Percentiles rank a stretch among this genome's conserved stretches.
Evolutionary conservation across 495 filamentous ascomycete species (phyloP).

Genomic region (Lasiosphaeriaceae sp.): DNA sequence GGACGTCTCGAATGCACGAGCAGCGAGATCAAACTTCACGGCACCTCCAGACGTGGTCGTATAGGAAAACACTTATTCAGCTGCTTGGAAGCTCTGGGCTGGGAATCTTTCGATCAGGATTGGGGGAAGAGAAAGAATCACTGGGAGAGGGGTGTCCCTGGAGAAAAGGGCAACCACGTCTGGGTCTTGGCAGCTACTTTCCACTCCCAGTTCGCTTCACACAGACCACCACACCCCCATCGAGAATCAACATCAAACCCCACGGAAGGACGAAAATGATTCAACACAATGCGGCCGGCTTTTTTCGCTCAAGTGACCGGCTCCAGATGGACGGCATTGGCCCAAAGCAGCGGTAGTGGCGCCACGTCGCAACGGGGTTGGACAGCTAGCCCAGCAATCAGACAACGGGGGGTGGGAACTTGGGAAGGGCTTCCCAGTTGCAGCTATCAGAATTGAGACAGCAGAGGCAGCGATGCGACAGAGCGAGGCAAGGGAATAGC

Average conservation of each 20-base stretch:
- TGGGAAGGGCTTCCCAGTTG: not conserved
- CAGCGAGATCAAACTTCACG: constrained; percentile 1
- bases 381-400: constrained; percentile 25
- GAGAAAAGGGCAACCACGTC: constrained; percentile 15
- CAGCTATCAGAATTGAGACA: constrained; percentile 24
- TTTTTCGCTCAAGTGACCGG: constrained; percentile 39
- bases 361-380: constrained; percentile 51
- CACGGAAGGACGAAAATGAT: constrained; percentile 15
- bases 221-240: not conserved
- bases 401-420: constrained; percentile 6
- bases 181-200: constrained; percentile 20
- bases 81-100: not conserved
- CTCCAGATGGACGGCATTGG: constrained; percentile 29
- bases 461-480: constrained; percentile 11
- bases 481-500: constrained; percentile 14
- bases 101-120: constrained; percentile 5
- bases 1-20: not conserved
- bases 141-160: constrained; percentile 15
- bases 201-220: constrained; percentile 8
- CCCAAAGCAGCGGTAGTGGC: constrained; percentile 37
- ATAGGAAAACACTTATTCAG: constrained; percentile 1
- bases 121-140: constrained; percentile 8
- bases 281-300: constrained; percentile 33
- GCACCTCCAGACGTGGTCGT: constrained; percentile 7
- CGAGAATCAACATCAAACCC: constrained; percentile 24